Evolutionary conservation across 352 stramenopile genomes (phyloP), one percentile per base, ranked within the genome.

Genomic region (Phytophthora palmivora): DNA sequence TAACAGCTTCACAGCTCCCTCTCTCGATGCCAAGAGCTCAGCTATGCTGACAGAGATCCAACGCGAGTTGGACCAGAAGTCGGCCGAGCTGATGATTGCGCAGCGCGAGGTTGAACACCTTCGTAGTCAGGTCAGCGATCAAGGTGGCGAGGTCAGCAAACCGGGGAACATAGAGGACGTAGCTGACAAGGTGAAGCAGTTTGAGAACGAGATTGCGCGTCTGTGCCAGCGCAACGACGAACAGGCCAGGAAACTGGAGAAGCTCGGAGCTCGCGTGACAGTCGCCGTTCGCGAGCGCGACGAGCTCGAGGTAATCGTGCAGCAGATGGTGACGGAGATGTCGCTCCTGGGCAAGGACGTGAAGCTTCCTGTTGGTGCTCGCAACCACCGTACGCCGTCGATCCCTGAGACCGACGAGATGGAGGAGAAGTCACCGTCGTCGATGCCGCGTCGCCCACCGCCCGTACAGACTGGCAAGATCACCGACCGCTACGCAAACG

Each of bases 261-360:
- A 67, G 9, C 58, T 92, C n/a, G 74, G 64, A 28, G 62, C 58
- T 8, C 77, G 69, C 6, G 67, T 92, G 16, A 72, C 62, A 1
- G 73, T 75, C 14, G 78, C 76, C 19, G 68, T 74, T 7, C 57
- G 58, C 12, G 83, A 92, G 44, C 82, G 84, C 16, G 60, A 81
- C 22, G 81, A 88, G 51, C 71, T 92, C 0, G 79, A 90, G 49
- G 74, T 78, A 38, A 82, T 89, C 41, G 68, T 77, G 30, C 54
- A 92, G 47, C 59, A 78, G 47, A 83, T 91, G 63, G 58, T 89
- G 10, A 47, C 52, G 11, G 83, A 92, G 50, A 86, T 90, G 62
- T 77, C 87, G 42, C 39, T 77, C 0, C 32, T 77, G 8, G 54
- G 54, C 22, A 71, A 63, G 24, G 28, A 70, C 16, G 58, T 69